These are phyloP conservation scores for Trypanosoma scelopori DNA, from an alignment of 208 protist genomes.

Conservation along the genomic window DNA sequence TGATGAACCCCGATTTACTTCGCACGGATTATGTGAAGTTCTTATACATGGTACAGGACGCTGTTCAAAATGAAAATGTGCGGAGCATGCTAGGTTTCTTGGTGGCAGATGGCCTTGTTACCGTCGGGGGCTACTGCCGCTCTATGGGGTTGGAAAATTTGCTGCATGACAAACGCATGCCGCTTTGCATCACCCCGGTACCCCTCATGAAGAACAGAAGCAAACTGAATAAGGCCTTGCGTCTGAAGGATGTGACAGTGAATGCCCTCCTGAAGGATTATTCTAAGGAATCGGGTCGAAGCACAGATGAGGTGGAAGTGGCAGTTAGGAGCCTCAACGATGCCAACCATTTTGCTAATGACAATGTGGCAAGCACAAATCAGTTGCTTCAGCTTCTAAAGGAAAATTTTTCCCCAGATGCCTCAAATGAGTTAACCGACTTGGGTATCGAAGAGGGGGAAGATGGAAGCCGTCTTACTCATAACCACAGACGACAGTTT, in stretches of 20 bases:
- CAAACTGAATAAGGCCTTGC: conserved; percentile 81
- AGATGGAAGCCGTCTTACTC: conserved; percentile 93
- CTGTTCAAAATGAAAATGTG: conserved; percentile 68
- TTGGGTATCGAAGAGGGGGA: conserved; percentile 82
- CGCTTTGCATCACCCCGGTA: conserved; percentile 90
- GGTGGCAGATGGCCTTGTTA: conserved; percentile 67
- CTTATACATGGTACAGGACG: conserved; percentile 91
- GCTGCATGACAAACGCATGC: conserved; percentile 63
- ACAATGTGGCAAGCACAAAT: conserved; percentile 79
- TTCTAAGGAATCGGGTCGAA: conserved; percentile 28
- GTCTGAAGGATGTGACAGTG: conserved; percentile 82
- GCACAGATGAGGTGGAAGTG: conserved; percentile 66
- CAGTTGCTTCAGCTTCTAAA: conserved; percentile 73
- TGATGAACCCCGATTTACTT: conserved; percentile 95
- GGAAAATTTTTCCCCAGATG: conserved; percentile 71
- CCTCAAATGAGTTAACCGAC: conserved; percentile 36
- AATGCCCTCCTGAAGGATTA: conserved; percentile 69
- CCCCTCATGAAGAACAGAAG: conserved; percentile 67
- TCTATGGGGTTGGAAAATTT: conserved; percentile 51
- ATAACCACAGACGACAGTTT: conserved; percentile 95
- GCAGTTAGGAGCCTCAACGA: conserved; percentile 90
- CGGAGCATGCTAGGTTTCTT: conserved; percentile 80
- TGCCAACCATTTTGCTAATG: conserved; percentile 88
- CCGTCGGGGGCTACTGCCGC: conserved; percentile 73
- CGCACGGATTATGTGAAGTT: conserved; percentile 93